A percentile compares a stretch with the other conserved stretches of the same genome.
Evolutionary conservation across 2,329 filamentous ascomycete genomes (phyloP).

Genomic region (Penicillium sp.): DNA sequence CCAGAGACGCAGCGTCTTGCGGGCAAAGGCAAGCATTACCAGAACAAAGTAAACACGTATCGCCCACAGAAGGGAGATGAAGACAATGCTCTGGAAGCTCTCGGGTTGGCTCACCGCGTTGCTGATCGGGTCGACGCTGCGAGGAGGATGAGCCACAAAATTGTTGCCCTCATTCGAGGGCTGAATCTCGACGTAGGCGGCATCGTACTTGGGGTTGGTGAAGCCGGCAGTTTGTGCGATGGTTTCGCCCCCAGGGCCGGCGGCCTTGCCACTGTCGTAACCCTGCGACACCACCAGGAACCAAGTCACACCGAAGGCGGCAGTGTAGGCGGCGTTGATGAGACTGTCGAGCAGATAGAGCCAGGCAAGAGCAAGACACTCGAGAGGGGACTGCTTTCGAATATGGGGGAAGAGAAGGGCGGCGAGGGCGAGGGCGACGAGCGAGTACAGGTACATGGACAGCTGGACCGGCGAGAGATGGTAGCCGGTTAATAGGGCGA

Average conservation of each 20-base stretch:
- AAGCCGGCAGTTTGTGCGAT: conserved; percentile 65
- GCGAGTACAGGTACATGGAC: conserved; percentile 87
- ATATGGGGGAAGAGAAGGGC: conserved; percentile 75
- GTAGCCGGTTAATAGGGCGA: conserved; percentile 84
- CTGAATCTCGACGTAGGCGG: conserved; percentile 56
- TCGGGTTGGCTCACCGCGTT: conserved; percentile 64
- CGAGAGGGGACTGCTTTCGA: conserved; percentile 71
- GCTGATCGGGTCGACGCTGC: conserved; percentile 51
- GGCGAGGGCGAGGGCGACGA: conserved; percentile 65
- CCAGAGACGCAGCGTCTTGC: conserved; percentile 67
- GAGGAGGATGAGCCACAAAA: conserved; percentile 48
- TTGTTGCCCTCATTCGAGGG: conserved; percentile 43
- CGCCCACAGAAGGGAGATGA: conserved; percentile 71
- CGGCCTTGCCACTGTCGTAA: conserved; percentile 46
- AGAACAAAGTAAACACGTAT: conserved; percentile 80
- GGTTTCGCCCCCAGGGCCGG: conserved; percentile 53
- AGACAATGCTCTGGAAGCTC: conserved; percentile 70
- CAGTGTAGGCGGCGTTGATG: conserved; percentile 78
- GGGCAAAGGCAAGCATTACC: conserved; percentile 78
- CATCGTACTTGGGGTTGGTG: conserved; percentile 61
- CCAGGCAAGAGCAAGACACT: conserved; percentile 78
- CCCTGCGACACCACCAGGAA: conserved; percentile 69
- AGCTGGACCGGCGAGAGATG: conserved; percentile 78
- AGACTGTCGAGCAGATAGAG: conserved; percentile 79
- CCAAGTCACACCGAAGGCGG: conserved; percentile 79